A percentile compares a stretch with the other conserved stretches of the same genome.
These are phyloP conservation scores for Epichloe sibirici DNA, from an alignment of 2,329 filamentous ascomycete genomes.

Conservation along the genomic window DNA sequence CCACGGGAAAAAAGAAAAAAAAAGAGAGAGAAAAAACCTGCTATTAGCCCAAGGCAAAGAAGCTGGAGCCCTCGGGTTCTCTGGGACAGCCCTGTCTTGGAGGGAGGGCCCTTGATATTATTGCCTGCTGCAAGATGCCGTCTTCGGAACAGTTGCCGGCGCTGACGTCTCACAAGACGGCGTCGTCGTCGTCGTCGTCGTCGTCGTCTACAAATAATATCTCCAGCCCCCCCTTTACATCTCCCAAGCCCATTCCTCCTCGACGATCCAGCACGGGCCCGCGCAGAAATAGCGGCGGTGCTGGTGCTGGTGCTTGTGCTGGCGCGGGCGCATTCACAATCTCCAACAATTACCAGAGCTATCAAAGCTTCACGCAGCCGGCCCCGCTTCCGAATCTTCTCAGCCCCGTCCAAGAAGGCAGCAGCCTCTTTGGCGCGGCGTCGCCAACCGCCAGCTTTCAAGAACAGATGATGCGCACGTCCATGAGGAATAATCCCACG, in stretches of 20 bases:
- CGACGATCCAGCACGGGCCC: slow-evolving; percentile 47
- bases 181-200: slow-evolving; percentile 3
- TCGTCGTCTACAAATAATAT: slow-evolving; percentile 10
- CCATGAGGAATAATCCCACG: neutral
- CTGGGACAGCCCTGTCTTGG: neutral
- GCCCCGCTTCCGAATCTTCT: slow-evolving; percentile 20
- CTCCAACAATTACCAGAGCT: neutral
- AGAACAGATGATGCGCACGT: neutral
- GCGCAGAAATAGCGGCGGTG: slow-evolving; percentile 9
- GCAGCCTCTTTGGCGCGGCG: slow-evolving; percentile 45
- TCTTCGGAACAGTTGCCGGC: neutral
- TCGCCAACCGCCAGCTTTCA: slow-evolving; percentile 15
- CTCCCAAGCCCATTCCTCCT: slow-evolving; percentile 43
- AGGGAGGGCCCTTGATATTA: neutral
- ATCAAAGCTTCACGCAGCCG: slow-evolving; percentile 7
- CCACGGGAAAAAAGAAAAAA: neutral
- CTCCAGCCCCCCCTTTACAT: neutral
- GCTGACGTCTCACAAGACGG: slow-evolving; percentile 12
- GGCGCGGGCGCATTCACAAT: neutral
- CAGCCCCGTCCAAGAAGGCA: slow-evolving; percentile 45
- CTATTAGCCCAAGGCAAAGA: no score
- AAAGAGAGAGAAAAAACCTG: no score
- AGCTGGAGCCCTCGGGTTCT: no score
- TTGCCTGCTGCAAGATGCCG: neutral
- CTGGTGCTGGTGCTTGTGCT: neutral